Percentiles rank a stretch among this genome's conserved stretches.
phyloP scores from a whole-genome alignment of 1,284 basidiomycete species.

The Cutaneotrichosporon mucoides region DNA sequence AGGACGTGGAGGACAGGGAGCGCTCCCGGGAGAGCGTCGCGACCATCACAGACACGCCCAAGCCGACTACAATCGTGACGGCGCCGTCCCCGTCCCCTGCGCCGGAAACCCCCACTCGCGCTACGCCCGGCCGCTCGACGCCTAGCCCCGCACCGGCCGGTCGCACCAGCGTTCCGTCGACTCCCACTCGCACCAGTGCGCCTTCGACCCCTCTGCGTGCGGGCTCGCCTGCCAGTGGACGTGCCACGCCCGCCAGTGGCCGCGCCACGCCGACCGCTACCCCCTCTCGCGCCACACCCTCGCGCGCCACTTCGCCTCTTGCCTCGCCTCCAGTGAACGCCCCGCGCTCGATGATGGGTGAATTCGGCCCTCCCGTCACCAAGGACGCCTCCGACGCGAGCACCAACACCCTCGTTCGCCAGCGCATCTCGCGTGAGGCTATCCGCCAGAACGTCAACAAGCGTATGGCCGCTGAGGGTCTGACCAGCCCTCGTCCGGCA shows the following conservation, averaged over 20 bases:
- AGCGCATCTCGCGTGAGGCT: constrained; percentile 47
- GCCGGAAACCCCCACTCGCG: background rate
- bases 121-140: background rate
- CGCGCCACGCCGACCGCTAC: background rate
- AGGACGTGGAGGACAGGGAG: constrained; percentile 1
- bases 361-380: constrained; percentile 11
- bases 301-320: constrained; percentile 8
- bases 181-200: background rate
- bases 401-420: constrained; percentile 39
- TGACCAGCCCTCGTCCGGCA: background rate
- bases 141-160: background rate
- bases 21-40: background rate
- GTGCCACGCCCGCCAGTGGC: background rate
- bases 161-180: background rate
- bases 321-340: constrained; percentile 10
- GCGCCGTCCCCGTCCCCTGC: background rate
- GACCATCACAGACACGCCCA: constrained; percentile 2
- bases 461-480: constrained; percentile 37
- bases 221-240: too few relatives aligned
- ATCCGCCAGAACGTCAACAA: constrained; percentile 46
- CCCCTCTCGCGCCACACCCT: constrained; percentile 4
- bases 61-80: constrained; percentile 6
- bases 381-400: constrained; percentile 7
- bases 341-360: background rate
- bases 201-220: background rate